phyloP scores from a whole-genome alignment of 352 stramenopile species.

The Pythium chondricola region DNA sequence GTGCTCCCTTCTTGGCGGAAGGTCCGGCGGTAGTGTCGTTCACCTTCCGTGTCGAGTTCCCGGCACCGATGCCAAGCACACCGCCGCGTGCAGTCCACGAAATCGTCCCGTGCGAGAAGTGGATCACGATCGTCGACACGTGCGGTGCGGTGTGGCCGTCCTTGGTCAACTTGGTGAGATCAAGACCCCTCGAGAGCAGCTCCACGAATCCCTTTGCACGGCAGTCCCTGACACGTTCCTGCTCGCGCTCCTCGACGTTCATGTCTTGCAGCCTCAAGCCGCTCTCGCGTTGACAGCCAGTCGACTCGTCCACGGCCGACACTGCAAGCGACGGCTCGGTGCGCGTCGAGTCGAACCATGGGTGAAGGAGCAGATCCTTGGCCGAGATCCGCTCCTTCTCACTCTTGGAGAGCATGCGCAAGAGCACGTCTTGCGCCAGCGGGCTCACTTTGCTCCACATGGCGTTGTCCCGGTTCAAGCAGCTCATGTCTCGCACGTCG shows the following conservation, averaged over 20 bases:
- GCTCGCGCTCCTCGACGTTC: slow-evolving; percentile 18
- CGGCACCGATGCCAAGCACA: slow-evolving; percentile 8
- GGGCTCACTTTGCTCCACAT: slow-evolving; percentile 52
- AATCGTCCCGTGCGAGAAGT: slow-evolving; percentile 48
- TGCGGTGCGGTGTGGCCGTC: slow-evolving; percentile 39
- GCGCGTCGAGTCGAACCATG: slow-evolving; percentile 40
- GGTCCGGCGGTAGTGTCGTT: slow-evolving; percentile 2
- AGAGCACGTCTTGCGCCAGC: slow-evolving; percentile 51
- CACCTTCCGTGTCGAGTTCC: slow-evolving; percentile 7
- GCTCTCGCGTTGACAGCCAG: slow-evolving; percentile 4
- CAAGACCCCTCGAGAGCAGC: slow-evolving; percentile 49
- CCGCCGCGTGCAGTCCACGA: slow-evolving; percentile 42
- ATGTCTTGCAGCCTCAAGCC: neutral
- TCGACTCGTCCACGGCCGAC: neutral
- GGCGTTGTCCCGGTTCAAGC: slow-evolving; percentile 42
- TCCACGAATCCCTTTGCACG: slow-evolving; percentile 57
- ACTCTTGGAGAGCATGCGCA: slow-evolving; percentile 45
- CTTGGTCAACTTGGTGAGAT: slow-evolving; percentile 55
- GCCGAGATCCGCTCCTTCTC: slow-evolving; percentile 57
- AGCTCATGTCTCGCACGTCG: slow-evolving; percentile 80
- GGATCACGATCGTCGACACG: slow-evolving; percentile 32
- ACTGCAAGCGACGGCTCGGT: neutral
- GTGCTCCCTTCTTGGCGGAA: slow-evolving; percentile 4
- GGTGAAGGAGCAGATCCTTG: slow-evolving; percentile 47
- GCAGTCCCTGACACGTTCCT: slow-evolving; percentile 40